These are phyloP conservation scores for Populus trichocarpa DNA, from an alignment of 441 rosid genomes.

Conservation along the genomic window DNA sequence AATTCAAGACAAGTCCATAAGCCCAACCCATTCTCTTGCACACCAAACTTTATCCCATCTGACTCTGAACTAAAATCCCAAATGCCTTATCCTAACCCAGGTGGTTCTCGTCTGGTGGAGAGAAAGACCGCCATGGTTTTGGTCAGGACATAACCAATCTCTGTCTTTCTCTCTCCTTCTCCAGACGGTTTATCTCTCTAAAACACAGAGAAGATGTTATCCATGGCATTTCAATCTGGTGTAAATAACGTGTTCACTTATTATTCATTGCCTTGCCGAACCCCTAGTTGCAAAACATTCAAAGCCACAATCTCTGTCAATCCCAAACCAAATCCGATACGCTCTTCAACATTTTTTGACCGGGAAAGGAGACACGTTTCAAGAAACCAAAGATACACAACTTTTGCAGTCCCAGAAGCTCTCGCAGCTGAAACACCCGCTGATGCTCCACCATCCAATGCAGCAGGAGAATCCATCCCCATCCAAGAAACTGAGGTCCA, in stretches of 20 bases:
- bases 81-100: slow-evolving; percentile 40
- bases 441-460: slow-evolving; percentile 15
- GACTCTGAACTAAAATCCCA: slow-evolving; percentile 14
- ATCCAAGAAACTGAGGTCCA: slow-evolving; percentile 23
- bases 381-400: slow-evolving; percentile 23
- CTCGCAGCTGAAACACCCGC: slow-evolving; percentile 34
- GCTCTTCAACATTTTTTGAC: slow-evolving; percentile 2
- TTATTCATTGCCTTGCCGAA: slow-evolving; percentile 26
- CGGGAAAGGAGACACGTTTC: slow-evolving; percentile 32
- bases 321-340: neutral
- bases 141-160: neutral
- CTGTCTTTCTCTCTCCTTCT: neutral
- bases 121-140: slow-evolving; percentile 1
- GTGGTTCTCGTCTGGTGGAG: slow-evolving; percentile 4
- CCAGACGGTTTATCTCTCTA: neutral
- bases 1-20: neutral
- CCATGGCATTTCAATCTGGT: slow-evolving; percentile 46
- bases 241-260: slow-evolving; percentile 26
- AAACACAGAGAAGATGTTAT: slow-evolving; percentile 32
- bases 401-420: slow-evolving; percentile 47
- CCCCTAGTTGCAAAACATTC: slow-evolving; percentile 15
- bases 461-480: slow-evolving; percentile 16
- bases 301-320: slow-evolving; percentile 10
- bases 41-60: neutral
- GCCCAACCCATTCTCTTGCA: neutral